phyloP scores from a whole-genome alignment of 805 yeast species.

The Torulaspora gathmanii region DNA sequence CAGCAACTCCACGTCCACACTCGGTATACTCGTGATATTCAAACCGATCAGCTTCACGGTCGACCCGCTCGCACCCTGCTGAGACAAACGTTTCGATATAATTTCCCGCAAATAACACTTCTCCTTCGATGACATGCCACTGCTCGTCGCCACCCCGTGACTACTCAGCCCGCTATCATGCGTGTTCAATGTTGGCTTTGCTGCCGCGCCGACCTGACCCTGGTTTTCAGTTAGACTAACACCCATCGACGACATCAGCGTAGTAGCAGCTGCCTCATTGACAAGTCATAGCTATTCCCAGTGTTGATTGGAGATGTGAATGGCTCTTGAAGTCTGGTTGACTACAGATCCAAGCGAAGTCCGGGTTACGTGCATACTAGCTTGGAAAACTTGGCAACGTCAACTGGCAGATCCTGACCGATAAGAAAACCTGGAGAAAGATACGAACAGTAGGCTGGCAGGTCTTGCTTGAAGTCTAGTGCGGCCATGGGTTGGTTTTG shows the following conservation, averaged over 20 bases:
- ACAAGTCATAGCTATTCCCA: neutral
- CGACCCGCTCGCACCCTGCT: slow-evolving; percentile 15
- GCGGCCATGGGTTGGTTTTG: slow-evolving; percentile 82
- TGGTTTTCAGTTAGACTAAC: neutral
- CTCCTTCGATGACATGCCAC: slow-evolving; percentile 3
- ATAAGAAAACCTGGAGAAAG: too few relatives aligned
- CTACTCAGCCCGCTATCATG: neutral
- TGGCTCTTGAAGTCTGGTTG: neutral
- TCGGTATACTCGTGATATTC: slow-evolving; percentile 39
- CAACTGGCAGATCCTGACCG: too few relatives aligned
- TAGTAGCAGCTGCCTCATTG: neutral
- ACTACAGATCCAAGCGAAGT: neutral
- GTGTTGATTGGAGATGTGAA: neutral
- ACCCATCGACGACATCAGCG: neutral
- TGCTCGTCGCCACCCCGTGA: neutral
- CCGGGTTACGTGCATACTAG: too few relatives aligned
- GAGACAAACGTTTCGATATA: slow-evolving; percentile 14
- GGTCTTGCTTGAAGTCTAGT: too few relatives aligned
- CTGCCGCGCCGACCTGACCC: neutral
- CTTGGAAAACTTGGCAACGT: too few relatives aligned
- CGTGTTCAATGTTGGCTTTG: neutral
- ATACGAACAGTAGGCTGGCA: too few relatives aligned
- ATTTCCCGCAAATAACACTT: slow-evolving; percentile 10
- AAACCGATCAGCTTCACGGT: slow-evolving; percentile 40
- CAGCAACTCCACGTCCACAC: slow-evolving; percentile 38